phyloP scores from a whole-genome alignment of 768 basidiomycete genomes.

The Tephrocybe sp. region DNA sequence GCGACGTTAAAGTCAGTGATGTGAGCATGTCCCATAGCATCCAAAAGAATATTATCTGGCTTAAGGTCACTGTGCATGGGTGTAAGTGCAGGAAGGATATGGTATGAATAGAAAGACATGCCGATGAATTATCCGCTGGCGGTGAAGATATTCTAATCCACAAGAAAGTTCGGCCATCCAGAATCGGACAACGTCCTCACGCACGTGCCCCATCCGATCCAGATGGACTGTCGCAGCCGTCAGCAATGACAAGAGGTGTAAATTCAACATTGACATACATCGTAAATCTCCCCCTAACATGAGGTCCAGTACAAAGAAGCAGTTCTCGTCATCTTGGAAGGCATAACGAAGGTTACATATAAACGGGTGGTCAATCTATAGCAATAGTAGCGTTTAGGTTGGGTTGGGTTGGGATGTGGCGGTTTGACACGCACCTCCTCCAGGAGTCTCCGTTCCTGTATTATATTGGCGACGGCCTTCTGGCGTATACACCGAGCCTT shows the following conservation, averaged over 20 bases:
- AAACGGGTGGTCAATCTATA: constrained; percentile 84
- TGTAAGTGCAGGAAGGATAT: constrained; percentile 7
- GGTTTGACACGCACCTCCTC: constrained; percentile 67
- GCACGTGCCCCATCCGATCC: constrained; percentile 63
- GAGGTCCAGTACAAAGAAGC: constrained; percentile 95
- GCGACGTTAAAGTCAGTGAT: constrained; percentile 99
- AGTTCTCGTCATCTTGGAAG: constrained; percentile 96
- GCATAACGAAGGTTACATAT: constrained; percentile 90
- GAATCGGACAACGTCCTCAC: constrained; percentile 76
- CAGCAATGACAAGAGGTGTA: constrained; percentile 6
- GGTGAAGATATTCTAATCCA: constrained; percentile 86
- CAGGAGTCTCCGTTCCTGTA: constrained; percentile 88
- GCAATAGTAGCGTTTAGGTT: constrained; percentile 3
- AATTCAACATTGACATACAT: constrained; percentile 50
- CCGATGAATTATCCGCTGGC: constrained; percentile 93
- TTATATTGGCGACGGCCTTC: constrained; percentile 88
- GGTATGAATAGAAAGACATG: constrained; percentile 36
- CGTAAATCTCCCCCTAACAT: constrained; percentile 95
- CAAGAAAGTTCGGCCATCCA: constrained; percentile 87
- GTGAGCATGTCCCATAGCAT: constrained; percentile 92
- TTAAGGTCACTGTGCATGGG: constrained; percentile 76
- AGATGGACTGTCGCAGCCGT: constrained; percentile 64
- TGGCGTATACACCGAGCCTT: constrained; percentile 89
- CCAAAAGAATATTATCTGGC: constrained; percentile 95
- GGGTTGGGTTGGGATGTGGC: constrained; percentile 1